Conservation (phyloP, 768 basidiomycete species). For the Kwoniella heveanensis region DNA sequence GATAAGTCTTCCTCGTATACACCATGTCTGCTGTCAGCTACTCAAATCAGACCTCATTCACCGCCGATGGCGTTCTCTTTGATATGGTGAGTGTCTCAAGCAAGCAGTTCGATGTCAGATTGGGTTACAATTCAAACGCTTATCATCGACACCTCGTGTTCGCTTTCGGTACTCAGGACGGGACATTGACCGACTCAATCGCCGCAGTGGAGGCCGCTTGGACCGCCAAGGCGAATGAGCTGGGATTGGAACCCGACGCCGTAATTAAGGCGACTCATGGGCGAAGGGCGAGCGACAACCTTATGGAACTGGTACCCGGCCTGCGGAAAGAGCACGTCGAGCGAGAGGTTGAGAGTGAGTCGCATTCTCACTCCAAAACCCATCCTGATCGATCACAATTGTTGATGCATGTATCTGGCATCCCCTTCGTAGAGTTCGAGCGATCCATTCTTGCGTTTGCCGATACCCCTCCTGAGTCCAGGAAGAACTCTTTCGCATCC, state of each 20-base stretch:
- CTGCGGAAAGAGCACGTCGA: conserved; percentile 40
- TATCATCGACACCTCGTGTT: too few species aligned
- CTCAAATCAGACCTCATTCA: conserved; percentile 28
- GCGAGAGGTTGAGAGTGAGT: conserved; percentile 41
- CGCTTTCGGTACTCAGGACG: conserved; percentile 41
- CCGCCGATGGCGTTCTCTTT: conserved; percentile 46
- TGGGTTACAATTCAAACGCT: too few species aligned
- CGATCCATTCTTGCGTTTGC: conserved; percentile 40
- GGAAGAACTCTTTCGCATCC: conserved; percentile 25
- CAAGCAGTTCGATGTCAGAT: too few species aligned
- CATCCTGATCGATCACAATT: neutral
- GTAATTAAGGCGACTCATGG: conserved; percentile 78
- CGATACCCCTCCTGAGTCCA: conserved; percentile 39
- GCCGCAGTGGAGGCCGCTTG: conserved; percentile 74
- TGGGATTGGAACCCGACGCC: conserved; percentile 68
- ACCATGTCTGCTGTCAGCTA: conserved; percentile 14
- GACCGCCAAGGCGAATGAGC: conserved; percentile 70
- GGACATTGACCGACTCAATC: conserved; percentile 72
- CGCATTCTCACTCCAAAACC: neutral
- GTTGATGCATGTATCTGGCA: neutral
- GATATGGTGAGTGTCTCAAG: conserved; percentile 49
- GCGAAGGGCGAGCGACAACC: conserved; percentile 75
- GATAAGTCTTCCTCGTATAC: too few species aligned
- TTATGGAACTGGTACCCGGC: conserved; percentile 58
- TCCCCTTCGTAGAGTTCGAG: conserved; percentile 32